Base-by-base conservation (phyloP, 1,284 basidiomycete species). In the Athelia sp. region DNA sequence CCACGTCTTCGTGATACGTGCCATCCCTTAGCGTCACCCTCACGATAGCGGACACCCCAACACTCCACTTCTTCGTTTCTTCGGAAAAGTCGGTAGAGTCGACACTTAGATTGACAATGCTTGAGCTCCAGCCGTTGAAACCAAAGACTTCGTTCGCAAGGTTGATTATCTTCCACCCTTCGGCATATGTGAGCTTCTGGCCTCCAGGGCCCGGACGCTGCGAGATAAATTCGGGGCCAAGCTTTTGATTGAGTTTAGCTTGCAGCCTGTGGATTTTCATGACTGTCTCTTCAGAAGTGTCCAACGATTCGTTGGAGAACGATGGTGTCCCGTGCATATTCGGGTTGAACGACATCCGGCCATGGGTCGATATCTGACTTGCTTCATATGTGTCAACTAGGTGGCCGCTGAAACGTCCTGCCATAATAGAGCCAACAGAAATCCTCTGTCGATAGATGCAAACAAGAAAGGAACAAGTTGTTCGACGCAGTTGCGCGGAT, bases 91-190 rank as follows among this genome's bases (percentile, higher is more conserved):
- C 93, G 51, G 83, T 62, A 55, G 80, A 88, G 61, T 88, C 86
- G 2, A 88, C 89, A 15, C 84, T 84, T 38, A 98, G 69, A 46
- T 70, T 87, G 49, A 90, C 80, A 45, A 98, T 78, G 49, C 73
- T 90, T 2, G 93, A 92, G 47, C 87, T 93, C 96, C 96, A 99
- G 10, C 97, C 97, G 56, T 98, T 95, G 73, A 94, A 98, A 1
- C 96, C 96, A 71, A 99, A 99, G 32, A 99, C 90, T 59, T 99
- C 95, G 65, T 99, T 99, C 1, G 96, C 96, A 21, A 99, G 76
- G 59, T 93, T 93, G 65, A 98, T 93, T 29, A 93, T 85, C 71
- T 93, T 95, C 94, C 95, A 98, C 0, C 96, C 97, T 65, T 98
- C 96, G 2, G 93, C 87, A 62, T 99, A 99, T 8, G 91, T 95